Base-by-base conservation (phyloP, 2,329 filamentous ascomycete genomes). In the Aspergillus candidus region DNA sequence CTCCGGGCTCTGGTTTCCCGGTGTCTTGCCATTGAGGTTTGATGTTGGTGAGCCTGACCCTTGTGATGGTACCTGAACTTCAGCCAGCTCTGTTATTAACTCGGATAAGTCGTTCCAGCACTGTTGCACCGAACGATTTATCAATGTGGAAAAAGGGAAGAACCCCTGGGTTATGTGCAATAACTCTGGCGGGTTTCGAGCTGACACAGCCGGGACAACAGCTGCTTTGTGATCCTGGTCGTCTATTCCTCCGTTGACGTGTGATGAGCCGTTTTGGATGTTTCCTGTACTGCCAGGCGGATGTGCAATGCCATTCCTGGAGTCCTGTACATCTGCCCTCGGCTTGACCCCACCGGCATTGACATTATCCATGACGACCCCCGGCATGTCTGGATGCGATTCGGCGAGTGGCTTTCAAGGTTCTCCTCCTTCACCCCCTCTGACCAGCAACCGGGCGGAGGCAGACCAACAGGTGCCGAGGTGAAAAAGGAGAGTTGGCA, bases 111-210 rank as follows among this genome's bases (percentile, higher is more conserved):
- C 80, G 61, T 87, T 88, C 67, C 90, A 90, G 38, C 86, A 88
- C 58, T 84, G 81, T 66, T 96, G 89, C 30, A 87, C 84, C 32
- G 93, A 77, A 54, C 93, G 82, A 51, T 81, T 79, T 41, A 97
- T 76, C 36, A 98, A 71, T 11, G 77, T 77, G 4, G 83, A 82
- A 14, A 97, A 75, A 4, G 88, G 83, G 44, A 91, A 76, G 62
- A 89, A 94, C 30, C 81, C 83, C 45, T 83, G 73, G 0, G 83
- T 83, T 46, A 94, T 84, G 59, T 94, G 88, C 38, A 69, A 66
- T 33, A 83, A 66, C 49, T 76, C 72, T 12, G 77, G 78, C 3
- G 75, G 73, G 8, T 44, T 33, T 39, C 43, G 45, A 18, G 17
- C 44, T 14, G 32, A 39, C 11, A 13, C 29, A 34, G 29, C 18